Conservation (phyloP, 2,329 filamentous ascomycete species). For the Neonectria ditissima region DNA sequence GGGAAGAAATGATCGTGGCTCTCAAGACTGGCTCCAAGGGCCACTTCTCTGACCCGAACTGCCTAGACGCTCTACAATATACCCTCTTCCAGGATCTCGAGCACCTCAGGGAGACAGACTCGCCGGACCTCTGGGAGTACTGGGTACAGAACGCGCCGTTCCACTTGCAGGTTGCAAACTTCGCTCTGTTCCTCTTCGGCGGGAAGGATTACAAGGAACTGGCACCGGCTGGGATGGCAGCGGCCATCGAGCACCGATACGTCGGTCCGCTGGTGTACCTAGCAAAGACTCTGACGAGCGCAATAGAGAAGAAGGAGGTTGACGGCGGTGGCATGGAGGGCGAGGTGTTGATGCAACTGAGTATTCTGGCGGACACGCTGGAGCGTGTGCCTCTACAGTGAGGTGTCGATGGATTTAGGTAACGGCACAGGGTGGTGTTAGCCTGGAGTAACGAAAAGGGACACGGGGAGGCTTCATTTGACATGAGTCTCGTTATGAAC, state of each 20-base stretch:
- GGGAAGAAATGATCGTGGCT: constrained; percentile 69
- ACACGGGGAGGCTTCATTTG: constrained; percentile 8
- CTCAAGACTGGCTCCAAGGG: constrained; percentile 47
- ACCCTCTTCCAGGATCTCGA: constrained; percentile 69
- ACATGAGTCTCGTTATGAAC: constrained; percentile 1
- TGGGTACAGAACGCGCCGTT: constrained; percentile 65
- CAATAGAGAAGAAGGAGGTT: constrained; percentile 48
- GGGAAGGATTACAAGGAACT: constrained; percentile 59
- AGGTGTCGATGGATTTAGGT: constrained; percentile 47
- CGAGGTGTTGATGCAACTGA: constrained; percentile 54
- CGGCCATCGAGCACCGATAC: constrained; percentile 69
- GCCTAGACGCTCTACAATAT: constrained; percentile 71
- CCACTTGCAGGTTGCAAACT: constrained; percentile 70
- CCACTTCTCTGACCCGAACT: constrained; percentile 64
- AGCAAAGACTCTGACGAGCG: constrained; percentile 52
- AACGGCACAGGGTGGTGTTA: constrained; percentile 14
- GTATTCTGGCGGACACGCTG: constrained; percentile 58
- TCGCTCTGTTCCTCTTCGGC: constrained; percentile 67
- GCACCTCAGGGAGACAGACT: constrained; percentile 57
- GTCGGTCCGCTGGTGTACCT: constrained; percentile 64
- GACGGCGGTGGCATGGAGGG: constrained; percentile 45
- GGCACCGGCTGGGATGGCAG: constrained; percentile 67
- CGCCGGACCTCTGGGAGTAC: constrained; percentile 61
- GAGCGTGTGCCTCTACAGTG: constrained; percentile 54
- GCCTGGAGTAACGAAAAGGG: constrained; percentile 22